These are phyloP conservation scores for Elsinoe australis DNA, from an alignment of 2,329 filamentous ascomycete genomes.

Conservation along the genomic window DNA sequence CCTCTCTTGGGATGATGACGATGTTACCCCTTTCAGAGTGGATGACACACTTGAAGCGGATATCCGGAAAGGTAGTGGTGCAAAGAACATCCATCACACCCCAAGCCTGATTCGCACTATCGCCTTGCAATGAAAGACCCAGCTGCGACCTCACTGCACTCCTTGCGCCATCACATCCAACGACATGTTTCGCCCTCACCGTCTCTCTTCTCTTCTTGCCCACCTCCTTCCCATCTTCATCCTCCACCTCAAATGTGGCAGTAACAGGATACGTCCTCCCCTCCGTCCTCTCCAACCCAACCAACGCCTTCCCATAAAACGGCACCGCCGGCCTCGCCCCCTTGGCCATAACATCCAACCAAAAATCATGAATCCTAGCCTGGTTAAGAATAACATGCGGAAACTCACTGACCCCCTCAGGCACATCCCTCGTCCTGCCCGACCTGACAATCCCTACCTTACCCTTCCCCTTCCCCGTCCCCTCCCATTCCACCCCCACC, in stretches of 20 bases:
- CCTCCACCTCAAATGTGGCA: conserved; percentile 16
- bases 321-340: conserved; percentile 15
- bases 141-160: conserved; percentile 20
- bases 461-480: background rate
- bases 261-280: conserved; percentile 10
- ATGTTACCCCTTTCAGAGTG: conserved; percentile 66
- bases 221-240: conserved; percentile 18
- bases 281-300: conserved; percentile 6
- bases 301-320: conserved; percentile 15
- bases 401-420: conserved; percentile 35
- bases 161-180: conserved; percentile 24
- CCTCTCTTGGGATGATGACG: conserved; percentile 61
- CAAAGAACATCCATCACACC: conserved; percentile 21
- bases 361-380: conserved; percentile 34
- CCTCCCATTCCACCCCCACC: background rate
- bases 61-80: conserved; percentile 39
- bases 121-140: conserved; percentile 21
- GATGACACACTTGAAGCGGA: conserved; percentile 37
- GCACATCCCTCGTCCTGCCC: conserved; percentile 18
- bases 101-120: conserved; percentile 21
- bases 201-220: conserved; percentile 19
- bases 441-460: conserved; percentile 15
- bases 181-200: conserved; percentile 22
- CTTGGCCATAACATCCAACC: conserved; percentile 17
- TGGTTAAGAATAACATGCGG: conserved; percentile 63